These are phyloP conservation scores for Tulasnella calospora DNA, from an alignment of 768 basidiomycete genomes.

Conservation along the genomic window DNA sequence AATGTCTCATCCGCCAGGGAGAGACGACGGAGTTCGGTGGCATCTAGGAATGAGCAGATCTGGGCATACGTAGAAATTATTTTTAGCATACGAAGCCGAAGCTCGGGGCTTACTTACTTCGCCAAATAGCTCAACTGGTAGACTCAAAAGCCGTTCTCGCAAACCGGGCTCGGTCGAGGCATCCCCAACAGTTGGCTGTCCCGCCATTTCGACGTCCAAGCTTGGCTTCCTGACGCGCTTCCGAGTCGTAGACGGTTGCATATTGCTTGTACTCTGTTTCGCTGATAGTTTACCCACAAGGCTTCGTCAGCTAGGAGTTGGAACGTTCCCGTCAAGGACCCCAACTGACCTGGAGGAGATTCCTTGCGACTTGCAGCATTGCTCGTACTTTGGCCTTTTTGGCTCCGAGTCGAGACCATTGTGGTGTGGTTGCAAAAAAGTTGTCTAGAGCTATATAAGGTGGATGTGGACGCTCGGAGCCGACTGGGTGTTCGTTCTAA, in stretches of 20 bases:
- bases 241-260: background rate
- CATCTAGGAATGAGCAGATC: background rate
- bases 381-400: background rate
- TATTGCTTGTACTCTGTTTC: background rate
- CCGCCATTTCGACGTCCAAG: background rate
- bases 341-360: background rate
- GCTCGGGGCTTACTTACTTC: background rate
- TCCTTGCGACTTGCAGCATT: background rate
- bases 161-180: background rate
- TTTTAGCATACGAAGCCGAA: background rate
- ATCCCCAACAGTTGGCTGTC: background rate
- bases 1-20: background rate
- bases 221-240: background rate
- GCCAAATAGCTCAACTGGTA: background rate
- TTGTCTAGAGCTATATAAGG: background rate
- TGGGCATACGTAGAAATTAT: background rate
- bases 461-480: background rate
- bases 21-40: background rate
- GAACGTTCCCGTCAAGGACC: background rate
- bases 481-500: background rate
- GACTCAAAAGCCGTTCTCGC: background rate
- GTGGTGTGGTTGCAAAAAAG: background rate
- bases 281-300: background rate
- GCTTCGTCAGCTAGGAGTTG: background rate
- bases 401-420: background rate